phyloP scores from a whole-genome alignment of 2,329 filamentous ascomycete genomes.

The Sodiomyces alkalinus region DNA sequence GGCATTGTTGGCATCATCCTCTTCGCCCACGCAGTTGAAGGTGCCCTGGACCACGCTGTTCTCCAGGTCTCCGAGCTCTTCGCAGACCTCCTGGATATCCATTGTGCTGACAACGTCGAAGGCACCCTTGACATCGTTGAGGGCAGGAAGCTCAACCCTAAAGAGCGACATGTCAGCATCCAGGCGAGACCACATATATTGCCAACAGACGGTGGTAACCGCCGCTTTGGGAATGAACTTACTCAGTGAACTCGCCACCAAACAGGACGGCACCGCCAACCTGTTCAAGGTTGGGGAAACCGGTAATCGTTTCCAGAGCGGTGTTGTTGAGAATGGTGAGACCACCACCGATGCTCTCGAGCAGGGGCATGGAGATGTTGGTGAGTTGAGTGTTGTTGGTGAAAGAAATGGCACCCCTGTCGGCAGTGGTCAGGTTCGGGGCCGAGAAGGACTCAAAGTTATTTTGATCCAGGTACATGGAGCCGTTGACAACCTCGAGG shows the following conservation, averaged over 20 bases:
- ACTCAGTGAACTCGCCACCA: constrained; percentile 62
- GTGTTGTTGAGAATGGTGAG: constrained; percentile 89
- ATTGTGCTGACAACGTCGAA: constrained; percentile 55
- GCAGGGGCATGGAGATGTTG: constrained; percentile 62
- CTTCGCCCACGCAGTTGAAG: constrained; percentile 34
- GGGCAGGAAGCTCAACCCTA: constrained; percentile 54
- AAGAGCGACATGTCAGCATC: too few relatives aligned
- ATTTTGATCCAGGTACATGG: constrained; percentile 75
- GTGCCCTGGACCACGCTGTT: constrained; percentile 29
- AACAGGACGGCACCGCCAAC: constrained; percentile 74
- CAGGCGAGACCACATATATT: too few relatives aligned
- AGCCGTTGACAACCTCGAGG: constrained; percentile 58
- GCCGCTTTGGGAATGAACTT: neutral
- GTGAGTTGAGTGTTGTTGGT: constrained; percentile 44
- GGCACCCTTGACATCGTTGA: constrained; percentile 54
- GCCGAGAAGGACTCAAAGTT: constrained; percentile 44
- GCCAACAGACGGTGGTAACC: constrained; percentile 14
- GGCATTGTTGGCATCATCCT: constrained; percentile 32
- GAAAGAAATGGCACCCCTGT: constrained; percentile 43
- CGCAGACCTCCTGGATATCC: constrained; percentile 41
- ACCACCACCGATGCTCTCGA: constrained; percentile 60
- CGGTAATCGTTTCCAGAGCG: constrained; percentile 45
- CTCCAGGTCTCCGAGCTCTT: constrained; percentile 30
- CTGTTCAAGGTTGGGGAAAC: constrained; percentile 51
- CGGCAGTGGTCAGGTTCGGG: constrained; percentile 56